Base-by-base conservation (phyloP, 139 green algal species). In the Micromonas commoda region DNA sequence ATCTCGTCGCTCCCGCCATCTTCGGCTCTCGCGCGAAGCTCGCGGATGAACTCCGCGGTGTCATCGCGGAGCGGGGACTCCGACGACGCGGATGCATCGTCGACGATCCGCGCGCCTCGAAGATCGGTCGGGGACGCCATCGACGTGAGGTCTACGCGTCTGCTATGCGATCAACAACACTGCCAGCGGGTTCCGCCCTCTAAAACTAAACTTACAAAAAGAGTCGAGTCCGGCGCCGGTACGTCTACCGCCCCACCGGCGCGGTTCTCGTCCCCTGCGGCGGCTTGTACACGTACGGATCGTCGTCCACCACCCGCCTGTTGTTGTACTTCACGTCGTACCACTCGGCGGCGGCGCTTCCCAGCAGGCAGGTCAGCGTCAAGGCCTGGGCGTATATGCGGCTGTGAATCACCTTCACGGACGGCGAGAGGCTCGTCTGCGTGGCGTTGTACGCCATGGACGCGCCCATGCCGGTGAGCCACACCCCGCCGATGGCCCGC, bases 261-360 rank as follows among this genome's bases (percentile, higher is more conserved):
- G 61, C 26, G 5, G 9, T 6, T 31, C 61, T 19, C 61, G 9
- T 6, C 61, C n/a, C 28, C 16, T 6, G 61, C 61, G 61, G 5
- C 61, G 61, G 61, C 26, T 73, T 73, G 66, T 33, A 75, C 37
- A 33, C 13, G 63, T 34, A 70, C 63, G 63, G 26, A 70, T 38
- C 28, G 6, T 28, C 45, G 9, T 57, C 45, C 45, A 23, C 45
- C 45, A 16, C 45, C 9, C 45, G 9, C 9, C 45, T 16, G 9
- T 9, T 16, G 45, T 16, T 16, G 45, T 57, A 57, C 45, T 57
- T 57, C 45, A 16, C 45, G 45, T 57, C 45, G 45, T 57, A 57
- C 45, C 9, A 16, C 45, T 57, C 45, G 9, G 45, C 45, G 45
- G 45, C 45, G 9, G 45, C 45, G 45, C 45, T 57, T 16, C 45